These are phyloP conservation scores for Abrus pulchellus DNA, from an alignment of 306 rosid genomes.

Conservation along the genomic window DNA sequence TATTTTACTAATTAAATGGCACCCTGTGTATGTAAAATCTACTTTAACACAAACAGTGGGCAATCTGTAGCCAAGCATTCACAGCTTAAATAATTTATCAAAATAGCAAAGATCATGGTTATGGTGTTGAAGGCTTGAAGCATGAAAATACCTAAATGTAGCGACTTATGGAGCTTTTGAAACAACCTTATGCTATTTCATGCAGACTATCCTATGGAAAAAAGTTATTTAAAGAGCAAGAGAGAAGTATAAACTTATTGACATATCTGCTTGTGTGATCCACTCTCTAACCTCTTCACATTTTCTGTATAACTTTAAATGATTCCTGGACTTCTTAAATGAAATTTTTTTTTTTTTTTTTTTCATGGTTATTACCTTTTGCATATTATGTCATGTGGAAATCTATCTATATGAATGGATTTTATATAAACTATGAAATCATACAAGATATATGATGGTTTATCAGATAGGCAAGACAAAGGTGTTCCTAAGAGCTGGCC, in stretches of 20 bases:
- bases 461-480: conserved; percentile 94
- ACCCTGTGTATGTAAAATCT: conserved; percentile 4
- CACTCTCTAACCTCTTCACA: conserved; percentile 18
- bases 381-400: conserved; percentile 29
- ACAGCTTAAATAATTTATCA: conserved; percentile 33
- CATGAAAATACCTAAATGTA: conserved; percentile 12
- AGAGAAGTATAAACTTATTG: conserved; percentile 15
- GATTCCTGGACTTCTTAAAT: conserved; percentile 41
- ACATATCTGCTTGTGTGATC: conserved; percentile 26
- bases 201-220: conserved; percentile 13
- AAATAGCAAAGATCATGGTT: conserved; percentile 18
- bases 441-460: conserved; percentile 58
- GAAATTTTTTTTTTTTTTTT: conserved; percentile 16
- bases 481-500: conserved; percentile 96
- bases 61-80: conserved; percentile 26
- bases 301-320: conserved; percentile 11
- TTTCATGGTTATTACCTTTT: conserved; percentile 31
- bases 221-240: background rate
- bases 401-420: conserved; percentile 28
- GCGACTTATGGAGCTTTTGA: conserved; percentile 38
- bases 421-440: conserved; percentile 38
- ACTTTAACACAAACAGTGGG: conserved; percentile 33
- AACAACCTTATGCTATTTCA: conserved; percentile 34
- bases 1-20: conserved; percentile 26
- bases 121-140: conserved; percentile 32